Evolutionary conservation across 306 rosid species (phyloP).

Genomic region (Fragaria iinumae): DNA sequence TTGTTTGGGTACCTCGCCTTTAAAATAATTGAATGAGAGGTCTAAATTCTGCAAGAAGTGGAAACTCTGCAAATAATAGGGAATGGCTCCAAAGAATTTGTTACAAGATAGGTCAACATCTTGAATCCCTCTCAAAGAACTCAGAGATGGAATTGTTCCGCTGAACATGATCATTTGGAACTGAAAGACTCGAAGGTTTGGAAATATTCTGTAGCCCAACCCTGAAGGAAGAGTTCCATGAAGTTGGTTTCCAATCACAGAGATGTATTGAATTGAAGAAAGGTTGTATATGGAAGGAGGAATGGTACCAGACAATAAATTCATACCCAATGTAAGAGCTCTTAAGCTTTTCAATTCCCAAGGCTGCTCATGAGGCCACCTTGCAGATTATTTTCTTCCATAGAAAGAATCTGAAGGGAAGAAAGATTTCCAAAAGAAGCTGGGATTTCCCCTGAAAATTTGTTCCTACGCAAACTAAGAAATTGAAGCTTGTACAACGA

Average conservation of each 20-base stretch:
- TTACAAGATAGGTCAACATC: slow-evolving; percentile 6
- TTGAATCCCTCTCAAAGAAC: slow-evolving; percentile 19
- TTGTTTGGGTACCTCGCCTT: slow-evolving; percentile 20
- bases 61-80: not conserved
- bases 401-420: not conserved
- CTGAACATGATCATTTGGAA: not conserved
- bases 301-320: not conserved
- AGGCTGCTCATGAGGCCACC: slow-evolving; percentile 4
- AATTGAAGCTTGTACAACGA: slow-evolving; percentile 9
- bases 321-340: not conserved
- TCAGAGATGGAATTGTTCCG: slow-evolving; percentile 18
- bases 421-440: slow-evolving; percentile 29
- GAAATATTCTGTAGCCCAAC: not conserved
- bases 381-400: not conserved
- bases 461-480: not conserved
- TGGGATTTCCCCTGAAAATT: slow-evolving; percentile 25
- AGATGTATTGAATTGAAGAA: not conserved
- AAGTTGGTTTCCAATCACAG: slow-evolving; percentile 12
- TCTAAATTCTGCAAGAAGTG: slow-evolving; percentile 11
- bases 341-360: not conserved
- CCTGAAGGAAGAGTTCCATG: slow-evolving; percentile 26
- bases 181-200: not conserved
- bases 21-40: slow-evolving; percentile 29
- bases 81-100: slow-evolving; percentile 23
- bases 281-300: not conserved